These are phyloP conservation scores for Talaromyces ruber DNA, from an alignment of 495 filamentous ascomycete genomes.

Conservation along the genomic window DNA sequence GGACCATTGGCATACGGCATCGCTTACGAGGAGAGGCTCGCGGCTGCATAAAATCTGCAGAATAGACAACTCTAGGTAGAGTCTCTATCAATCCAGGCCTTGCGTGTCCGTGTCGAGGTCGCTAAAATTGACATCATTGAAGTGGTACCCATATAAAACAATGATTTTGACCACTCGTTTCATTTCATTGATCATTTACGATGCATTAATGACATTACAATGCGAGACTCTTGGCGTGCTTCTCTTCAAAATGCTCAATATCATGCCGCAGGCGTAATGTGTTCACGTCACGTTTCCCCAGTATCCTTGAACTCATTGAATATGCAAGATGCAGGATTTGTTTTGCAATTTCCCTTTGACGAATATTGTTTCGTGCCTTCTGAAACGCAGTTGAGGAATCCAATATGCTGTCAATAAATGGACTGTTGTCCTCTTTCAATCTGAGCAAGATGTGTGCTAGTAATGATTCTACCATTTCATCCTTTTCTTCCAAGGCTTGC, in stretches of 20 bases:
- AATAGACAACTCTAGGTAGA: not conserved
- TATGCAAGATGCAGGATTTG: not conserved
- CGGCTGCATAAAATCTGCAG: not conserved
- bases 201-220: not conserved
- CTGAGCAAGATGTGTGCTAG: not conserved
- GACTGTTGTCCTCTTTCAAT: not conserved
- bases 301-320: not conserved
- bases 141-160: not conserved
- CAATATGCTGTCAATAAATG: not conserved
- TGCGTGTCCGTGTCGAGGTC: no score
- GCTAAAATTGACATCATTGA: not conserved
- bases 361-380: not conserved
- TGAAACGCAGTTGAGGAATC: not conserved
- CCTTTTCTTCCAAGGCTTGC: not conserved
- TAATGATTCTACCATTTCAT: not conserved
- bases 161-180: not conserved
- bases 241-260: slow-evolving; percentile 1
- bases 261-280: not conserved
- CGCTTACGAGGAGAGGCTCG: not conserved
- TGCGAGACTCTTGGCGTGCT: not conserved
- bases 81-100: not conserved
- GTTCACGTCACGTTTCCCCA: not conserved
- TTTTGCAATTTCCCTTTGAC: not conserved
- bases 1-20: slow-evolving; percentile 11
- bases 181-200: not conserved